Percentiles rank a stretch among this genome's conserved stretches.
phyloP scores from a whole-genome alignment of 2,329 filamentous ascomycete species.

The Lasiodiplodia sp. region DNA sequence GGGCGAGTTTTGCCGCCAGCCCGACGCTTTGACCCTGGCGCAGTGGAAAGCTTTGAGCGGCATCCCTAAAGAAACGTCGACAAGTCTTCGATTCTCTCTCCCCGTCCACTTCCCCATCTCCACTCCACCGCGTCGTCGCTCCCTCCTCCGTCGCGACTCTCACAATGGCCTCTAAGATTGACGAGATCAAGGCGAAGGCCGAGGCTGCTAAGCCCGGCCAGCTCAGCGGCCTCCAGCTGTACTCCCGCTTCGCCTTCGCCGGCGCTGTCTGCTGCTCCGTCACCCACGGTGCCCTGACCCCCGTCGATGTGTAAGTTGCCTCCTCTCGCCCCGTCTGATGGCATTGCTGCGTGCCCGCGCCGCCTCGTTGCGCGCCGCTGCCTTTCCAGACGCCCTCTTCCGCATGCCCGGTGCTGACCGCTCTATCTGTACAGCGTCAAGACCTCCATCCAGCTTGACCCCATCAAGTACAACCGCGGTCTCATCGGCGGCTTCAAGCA shows the following conservation, averaged over 20 bases:
- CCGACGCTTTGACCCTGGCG: conserved; percentile 8
- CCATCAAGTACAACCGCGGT: conserved; percentile 65
- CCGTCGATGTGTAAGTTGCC: conserved; percentile 96
- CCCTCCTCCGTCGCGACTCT: conserved; percentile 11
- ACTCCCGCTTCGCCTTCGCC: conserved; percentile 95
- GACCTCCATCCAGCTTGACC: conserved; percentile 82
- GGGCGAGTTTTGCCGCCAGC: conserved; percentile 15
- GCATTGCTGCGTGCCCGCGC: neutral
- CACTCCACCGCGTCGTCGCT: conserved; percentile 16
- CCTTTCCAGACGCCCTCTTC: conserved; percentile 46
- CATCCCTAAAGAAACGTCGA: conserved; percentile 27
- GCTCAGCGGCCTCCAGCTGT: conserved; percentile 69
- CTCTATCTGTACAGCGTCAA: conserved; percentile 72
- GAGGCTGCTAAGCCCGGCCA: conserved; percentile 58
- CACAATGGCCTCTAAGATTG: conserved; percentile 59
- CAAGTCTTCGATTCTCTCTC: conserved; percentile 15
- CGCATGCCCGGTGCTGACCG: conserved; percentile 40
- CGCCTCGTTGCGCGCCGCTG: neutral
- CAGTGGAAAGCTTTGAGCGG: conserved; percentile 24
- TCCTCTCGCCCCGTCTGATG: too few relatives aligned
- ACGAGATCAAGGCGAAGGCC: conserved; percentile 58
- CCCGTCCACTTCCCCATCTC: conserved; percentile 26
- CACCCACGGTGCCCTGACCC: conserved; percentile 95
- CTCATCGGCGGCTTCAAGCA: conserved; percentile 86
- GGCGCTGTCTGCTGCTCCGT: conserved; percentile 97